Evolutionary conservation across 805 yeast species (phyloP), one percentile per base, ranked within the genome.

Genomic region (Grigorovia transvaalensis): DNA sequence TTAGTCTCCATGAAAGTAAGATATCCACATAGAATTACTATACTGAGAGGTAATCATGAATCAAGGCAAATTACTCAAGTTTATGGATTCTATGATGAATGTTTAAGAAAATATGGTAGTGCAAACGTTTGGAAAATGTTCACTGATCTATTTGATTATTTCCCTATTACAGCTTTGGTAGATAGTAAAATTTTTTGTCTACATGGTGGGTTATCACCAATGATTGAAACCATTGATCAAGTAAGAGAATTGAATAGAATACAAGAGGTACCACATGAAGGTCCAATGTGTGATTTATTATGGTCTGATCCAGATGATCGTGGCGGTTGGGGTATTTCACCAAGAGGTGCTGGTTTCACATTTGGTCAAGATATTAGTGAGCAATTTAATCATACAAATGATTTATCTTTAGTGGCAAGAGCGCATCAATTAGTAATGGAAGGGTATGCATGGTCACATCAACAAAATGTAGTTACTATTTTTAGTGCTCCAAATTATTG

Each of bases 351-450:
- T 56, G 97, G 97, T 69, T 90, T 86, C 83, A 88, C 96, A 64
- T 90, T 90, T 79, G 97, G 97, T 61, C 95, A 85, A 72, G 96
- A 90, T 74, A 88, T 89, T 62, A 80, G 90, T 59, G 95, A 87
- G 67, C 95, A 88, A 65, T 90, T 90, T 71, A 90, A 90, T 67
- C 96, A 89, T 71, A 84, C 89, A 18, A 90, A 90, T 67, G 89
- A 85, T 57, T 74, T 90, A 57, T 77, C 85, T 50, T 73, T 90
- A 56, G 85, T 90, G 57, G 96, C 97, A 29, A 81, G 97, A 72
- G 96, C 96, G 9, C 97, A 89, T 74, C 97, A 89, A 71, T 77
- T 89, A 67, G 96, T 89, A n/a, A 90, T 90, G 96, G 97, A 89
- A 67, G 97, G 97, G 54, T 90, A 82, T 67, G 80, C 88, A 46